A percentile compares a stretch with the other conserved stretches of the same genome.
These are phyloP conservation scores for Brasenia schreberi DNA, from an alignment of 164 flowering plant genomes.

Conservation along the genomic window DNA sequence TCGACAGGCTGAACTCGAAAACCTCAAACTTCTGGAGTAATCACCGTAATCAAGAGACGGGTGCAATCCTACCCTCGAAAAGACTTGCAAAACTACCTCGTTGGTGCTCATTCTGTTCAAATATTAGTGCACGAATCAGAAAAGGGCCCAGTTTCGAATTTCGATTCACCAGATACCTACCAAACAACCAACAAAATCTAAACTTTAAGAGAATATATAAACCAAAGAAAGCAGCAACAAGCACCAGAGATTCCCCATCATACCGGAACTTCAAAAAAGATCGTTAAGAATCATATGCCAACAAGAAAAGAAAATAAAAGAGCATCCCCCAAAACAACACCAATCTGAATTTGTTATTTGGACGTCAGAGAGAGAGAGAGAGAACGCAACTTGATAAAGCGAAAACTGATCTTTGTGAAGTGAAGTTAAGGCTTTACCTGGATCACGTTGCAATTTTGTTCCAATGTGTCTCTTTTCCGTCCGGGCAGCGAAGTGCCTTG, in stretches of 20 bases:
- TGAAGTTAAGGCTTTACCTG: not conserved
- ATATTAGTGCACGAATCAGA: not conserved
- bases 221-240: not conserved
- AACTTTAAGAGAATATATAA: not conserved
- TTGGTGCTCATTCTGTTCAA: constrained; percentile 21
- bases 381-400: not conserved
- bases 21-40: not conserved
- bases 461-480: not conserved
- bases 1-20: not conserved
- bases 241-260: not conserved
- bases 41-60: not conserved
- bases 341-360: not conserved
- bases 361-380: not conserved
- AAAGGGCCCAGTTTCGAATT: not conserved
- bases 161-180: not conserved
- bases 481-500: not conserved
- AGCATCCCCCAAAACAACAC: not conserved
- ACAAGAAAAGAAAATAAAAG: not conserved
- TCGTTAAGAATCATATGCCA: not conserved
- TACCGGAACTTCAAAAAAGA: not conserved
- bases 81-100: constrained; percentile 26
- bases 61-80: constrained; percentile 15
- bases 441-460: not conserved
- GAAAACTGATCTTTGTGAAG: not conserved
- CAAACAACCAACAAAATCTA: not conserved